Evolutionary conservation across 805 yeast species (phyloP).

Genomic region (Saccharomycopsis vini): DNA sequence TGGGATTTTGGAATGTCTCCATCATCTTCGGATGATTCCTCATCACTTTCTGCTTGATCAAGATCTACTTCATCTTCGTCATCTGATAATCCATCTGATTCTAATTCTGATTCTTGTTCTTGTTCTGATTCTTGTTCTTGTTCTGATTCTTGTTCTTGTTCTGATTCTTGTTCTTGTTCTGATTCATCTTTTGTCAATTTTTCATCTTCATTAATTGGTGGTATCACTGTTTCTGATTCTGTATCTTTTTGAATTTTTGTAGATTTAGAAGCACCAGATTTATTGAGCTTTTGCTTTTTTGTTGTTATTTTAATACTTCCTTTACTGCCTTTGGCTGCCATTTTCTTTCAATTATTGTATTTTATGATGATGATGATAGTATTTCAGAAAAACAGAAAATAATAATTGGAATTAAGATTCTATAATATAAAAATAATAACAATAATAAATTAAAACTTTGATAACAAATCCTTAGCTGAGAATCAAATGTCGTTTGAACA

Average conservation of each 20-base stretch:
- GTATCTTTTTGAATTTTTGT: neutral
- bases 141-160: conserved; percentile 21
- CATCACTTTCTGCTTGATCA: conserved; percentile 21
- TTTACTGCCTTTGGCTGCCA: conserved; percentile 4
- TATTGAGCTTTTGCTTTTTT: conserved; percentile 8
- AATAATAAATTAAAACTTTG: no score
- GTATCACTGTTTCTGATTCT: conserved; percentile 1
- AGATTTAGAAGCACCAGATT: neutral
- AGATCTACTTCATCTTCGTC: conserved; percentile 21
- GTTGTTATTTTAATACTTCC: conserved; percentile 3
- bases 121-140: conserved; percentile 19
- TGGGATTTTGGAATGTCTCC: conserved; percentile 33
- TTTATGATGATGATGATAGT: no score
- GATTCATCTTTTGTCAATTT: conserved; percentile 1
- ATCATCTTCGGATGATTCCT: conserved; percentile 23
- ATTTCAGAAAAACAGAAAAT: no score
- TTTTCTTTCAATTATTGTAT: neutral
- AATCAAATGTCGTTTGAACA: no score
- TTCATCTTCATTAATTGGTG: neutral
- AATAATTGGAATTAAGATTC: no score
- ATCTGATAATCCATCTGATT: conserved; percentile 16
- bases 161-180: conserved; percentile 18
- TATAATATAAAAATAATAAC: no score
- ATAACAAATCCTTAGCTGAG: no score
- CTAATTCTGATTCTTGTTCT: neutral